phyloP scores from a whole-genome alignment of 306 rosid genomes.

The Trifolium subterraneum region DNA sequence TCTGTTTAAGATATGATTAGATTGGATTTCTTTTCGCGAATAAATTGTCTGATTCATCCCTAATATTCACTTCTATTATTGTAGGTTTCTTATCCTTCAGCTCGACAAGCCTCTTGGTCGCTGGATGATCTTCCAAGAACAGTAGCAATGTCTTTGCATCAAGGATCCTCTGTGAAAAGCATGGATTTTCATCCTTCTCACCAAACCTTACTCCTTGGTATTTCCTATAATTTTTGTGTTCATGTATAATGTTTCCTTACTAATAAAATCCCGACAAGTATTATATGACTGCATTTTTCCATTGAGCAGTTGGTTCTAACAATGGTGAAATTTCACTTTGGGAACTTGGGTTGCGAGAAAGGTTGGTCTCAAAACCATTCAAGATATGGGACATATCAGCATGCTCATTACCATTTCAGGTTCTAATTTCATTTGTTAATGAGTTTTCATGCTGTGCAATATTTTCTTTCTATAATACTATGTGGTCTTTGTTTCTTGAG shows the following conservation, averaged over 20 bases:
- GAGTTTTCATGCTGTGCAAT: conserved; percentile 2
- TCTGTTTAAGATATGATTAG: conserved; percentile 32
- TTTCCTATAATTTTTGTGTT: conserved; percentile 23
- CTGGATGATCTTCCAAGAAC: conserved; percentile 80
- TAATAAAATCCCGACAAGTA: conserved; percentile 25
- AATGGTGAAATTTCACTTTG: conserved; percentile 84
- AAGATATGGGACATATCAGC: conserved; percentile 68
- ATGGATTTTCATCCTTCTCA: conserved; percentile 94
- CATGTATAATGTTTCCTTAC: conserved; percentile 27
- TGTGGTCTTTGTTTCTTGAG: conserved; percentile 38
- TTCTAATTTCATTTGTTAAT: conserved; percentile 36
- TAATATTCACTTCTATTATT: conserved; percentile 39
- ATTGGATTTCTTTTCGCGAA: conserved; percentile 17
- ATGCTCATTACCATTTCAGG: conserved; percentile 76
- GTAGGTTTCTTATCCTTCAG: conserved; percentile 71
- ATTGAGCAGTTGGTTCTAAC: conserved; percentile 72
- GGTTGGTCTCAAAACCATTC: conserved; percentile 79
- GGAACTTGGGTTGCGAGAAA: conserved; percentile 73
- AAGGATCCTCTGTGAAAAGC: conserved; percentile 87
- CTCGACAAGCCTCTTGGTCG: conserved; percentile 76
- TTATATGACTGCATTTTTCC: conserved; percentile 25
- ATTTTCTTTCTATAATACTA: conserved; percentile 29
- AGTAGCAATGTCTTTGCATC: conserved; percentile 72
- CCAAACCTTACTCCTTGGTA: conserved; percentile 80
- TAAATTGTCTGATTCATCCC: conserved; percentile 13